Conservation (phyloP, 2,329 filamentous ascomycete genomes). For the Chaetomium olivaceum region DNA sequence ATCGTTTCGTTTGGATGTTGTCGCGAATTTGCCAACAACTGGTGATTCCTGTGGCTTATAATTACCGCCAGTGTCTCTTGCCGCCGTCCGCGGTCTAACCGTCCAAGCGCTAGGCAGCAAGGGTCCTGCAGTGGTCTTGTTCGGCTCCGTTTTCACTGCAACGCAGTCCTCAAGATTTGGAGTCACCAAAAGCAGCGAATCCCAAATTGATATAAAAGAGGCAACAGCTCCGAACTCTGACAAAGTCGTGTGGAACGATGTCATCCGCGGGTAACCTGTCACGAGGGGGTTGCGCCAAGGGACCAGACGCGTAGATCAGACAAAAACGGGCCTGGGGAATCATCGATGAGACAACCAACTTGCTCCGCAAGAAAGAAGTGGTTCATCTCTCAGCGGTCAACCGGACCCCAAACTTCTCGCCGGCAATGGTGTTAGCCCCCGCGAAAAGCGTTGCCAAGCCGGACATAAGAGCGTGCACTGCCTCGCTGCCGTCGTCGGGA, state of each 20-base stretch:
- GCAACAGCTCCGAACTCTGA: background rate
- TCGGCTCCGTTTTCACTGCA: conserved; percentile 17
- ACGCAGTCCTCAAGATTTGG: background rate
- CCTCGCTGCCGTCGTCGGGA: conserved; percentile 21
- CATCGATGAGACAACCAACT: background rate
- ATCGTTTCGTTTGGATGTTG: background rate
- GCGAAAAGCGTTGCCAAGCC: conserved; percentile 16
- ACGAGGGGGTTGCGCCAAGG: background rate
- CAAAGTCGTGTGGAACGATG: background rate
- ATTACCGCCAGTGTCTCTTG: conserved; percentile 9
- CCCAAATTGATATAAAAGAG: background rate
- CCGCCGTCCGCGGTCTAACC: conserved; percentile 4
- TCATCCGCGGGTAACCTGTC: background rate
- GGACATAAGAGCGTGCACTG: conserved; percentile 15
- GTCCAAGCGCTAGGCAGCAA: conserved; percentile 23
- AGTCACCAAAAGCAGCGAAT: background rate
- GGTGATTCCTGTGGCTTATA: conserved; percentile 1
- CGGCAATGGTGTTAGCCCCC: background rate
- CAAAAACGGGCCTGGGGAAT: background rate
- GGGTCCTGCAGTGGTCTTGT: conserved; percentile 20
- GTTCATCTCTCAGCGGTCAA: background rate
- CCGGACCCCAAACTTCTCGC: background rate
- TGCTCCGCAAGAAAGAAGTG: background rate
- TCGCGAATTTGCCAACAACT: conserved; percentile 1
- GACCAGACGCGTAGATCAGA: conserved; percentile 3